Percentiles rank a stretch among this genome's conserved stretches.
Conservation (phyloP, 345 rosid species). For the Eucalyptus lansdowneana region DNA sequence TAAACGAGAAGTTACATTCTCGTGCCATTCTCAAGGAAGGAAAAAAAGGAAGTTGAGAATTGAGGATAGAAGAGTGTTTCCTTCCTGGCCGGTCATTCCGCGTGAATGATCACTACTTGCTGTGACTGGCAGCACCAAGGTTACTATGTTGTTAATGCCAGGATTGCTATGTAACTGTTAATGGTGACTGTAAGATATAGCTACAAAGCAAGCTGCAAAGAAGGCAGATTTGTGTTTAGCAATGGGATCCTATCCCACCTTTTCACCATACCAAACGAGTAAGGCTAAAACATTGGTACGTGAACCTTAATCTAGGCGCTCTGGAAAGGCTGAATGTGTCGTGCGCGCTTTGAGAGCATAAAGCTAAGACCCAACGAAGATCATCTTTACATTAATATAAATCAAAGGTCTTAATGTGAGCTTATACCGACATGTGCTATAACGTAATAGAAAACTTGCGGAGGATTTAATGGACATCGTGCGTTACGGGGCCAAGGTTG, state of each 20-base stretch:
- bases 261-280: background rate
- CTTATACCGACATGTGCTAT: too few relatives aligned
- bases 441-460: too few relatives aligned
- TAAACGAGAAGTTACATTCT: background rate
- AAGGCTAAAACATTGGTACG: too few relatives aligned
- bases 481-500: too few relatives aligned
- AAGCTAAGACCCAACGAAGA: too few relatives aligned
- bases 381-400: too few relatives aligned
- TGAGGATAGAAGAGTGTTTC: background rate
- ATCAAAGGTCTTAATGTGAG: too few relatives aligned
- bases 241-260: background rate
- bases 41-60: background rate
- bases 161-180: background rate
- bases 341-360: too few relatives aligned
- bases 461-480: too few relatives aligned
- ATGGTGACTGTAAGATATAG: background rate
- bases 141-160: background rate
- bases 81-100: background rate
- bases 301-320: too few relatives aligned
- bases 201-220: background rate
- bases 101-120: background rate
- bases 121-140: background rate
- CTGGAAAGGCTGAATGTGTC: too few relatives aligned
- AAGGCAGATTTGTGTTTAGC: background rate
- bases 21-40: background rate